These are phyloP conservation scores for Lasiodiplodia theobromae DNA, from an alignment of 2,329 filamentous ascomycete species.

Conservation along the genomic window DNA sequence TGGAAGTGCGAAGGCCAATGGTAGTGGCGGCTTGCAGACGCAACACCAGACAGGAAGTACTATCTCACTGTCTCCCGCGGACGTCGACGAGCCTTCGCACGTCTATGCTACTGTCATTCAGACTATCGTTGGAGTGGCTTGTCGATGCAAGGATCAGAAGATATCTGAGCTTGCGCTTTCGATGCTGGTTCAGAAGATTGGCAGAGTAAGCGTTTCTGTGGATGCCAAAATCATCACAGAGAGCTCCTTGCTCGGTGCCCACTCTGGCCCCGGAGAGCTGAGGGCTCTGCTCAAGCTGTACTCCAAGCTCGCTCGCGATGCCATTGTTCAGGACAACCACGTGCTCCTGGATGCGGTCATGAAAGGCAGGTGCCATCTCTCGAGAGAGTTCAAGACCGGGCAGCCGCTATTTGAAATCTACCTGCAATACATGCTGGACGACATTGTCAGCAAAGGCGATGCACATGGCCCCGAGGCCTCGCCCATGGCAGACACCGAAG, in stretches of 20 bases:
- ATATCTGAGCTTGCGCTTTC: slow-evolving; percentile 92
- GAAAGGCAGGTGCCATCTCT: slow-evolving; percentile 81
- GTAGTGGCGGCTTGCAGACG: slow-evolving; percentile 46
- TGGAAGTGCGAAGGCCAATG: slow-evolving; percentile 48
- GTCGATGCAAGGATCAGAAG: slow-evolving; percentile 82
- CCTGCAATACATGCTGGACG: slow-evolving; percentile 81
- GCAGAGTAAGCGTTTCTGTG: slow-evolving; percentile 79
- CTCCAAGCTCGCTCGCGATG: slow-evolving; percentile 75
- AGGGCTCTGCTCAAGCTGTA: slow-evolving; percentile 86
- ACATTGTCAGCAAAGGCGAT: slow-evolving; percentile 89
- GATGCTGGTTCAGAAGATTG: slow-evolving; percentile 95
- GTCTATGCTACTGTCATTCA: slow-evolving; percentile 92
- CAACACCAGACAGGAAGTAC: slow-evolving; percentile 71
- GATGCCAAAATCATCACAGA: slow-evolving; percentile 88
- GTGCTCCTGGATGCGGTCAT: slow-evolving; percentile 75
- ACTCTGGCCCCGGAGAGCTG: slow-evolving; percentile 82
- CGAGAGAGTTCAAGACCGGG: slow-evolving; percentile 69
- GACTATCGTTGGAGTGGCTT: slow-evolving; percentile 89
- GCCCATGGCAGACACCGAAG: slow-evolving; percentile 78
- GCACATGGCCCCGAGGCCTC: slow-evolving; percentile 74
- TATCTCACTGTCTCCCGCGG: slow-evolving; percentile 77
- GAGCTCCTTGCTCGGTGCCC: slow-evolving; percentile 77
- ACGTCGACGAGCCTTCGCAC: slow-evolving; percentile 78
- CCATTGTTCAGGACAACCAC: slow-evolving; percentile 71
- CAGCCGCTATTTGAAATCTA: slow-evolving; percentile 85